Evolutionary conservation across 345 rosid genomes (phyloP).

Genomic region (Bretschneidera sinensis): DNA sequence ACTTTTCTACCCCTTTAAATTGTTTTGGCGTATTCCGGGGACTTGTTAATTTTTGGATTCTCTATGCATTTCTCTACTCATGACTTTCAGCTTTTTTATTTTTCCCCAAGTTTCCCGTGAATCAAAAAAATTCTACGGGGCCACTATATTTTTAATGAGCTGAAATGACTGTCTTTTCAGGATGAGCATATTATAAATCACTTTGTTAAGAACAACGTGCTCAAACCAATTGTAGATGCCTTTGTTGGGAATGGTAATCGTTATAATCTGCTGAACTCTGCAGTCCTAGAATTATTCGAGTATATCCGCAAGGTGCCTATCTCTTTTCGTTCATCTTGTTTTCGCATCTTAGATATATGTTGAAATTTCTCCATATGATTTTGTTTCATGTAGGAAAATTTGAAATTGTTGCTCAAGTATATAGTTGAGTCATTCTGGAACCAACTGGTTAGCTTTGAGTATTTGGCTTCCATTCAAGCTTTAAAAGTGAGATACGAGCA

Average conservation of each 20-base stretch:
- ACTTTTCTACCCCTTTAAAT: too few relatives aligned
- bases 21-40: too few relatives aligned
- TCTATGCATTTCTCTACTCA: neutral
- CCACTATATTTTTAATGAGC: slow-evolving; percentile 12
- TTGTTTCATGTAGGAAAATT: slow-evolving; percentile 60
- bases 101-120: neutral
- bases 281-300: slow-evolving; percentile 88
- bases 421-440: slow-evolving; percentile 82
- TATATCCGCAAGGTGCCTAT: slow-evolving; percentile 74
- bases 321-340: slow-evolving; percentile 9
- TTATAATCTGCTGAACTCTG: slow-evolving; percentile 88
- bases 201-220: slow-evolving; percentile 76
- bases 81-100: neutral
- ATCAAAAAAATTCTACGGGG: too few relatives aligned
- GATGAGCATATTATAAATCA: slow-evolving; percentile 82
- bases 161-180: slow-evolving; percentile 38
- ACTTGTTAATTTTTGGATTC: too few relatives aligned
- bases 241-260: slow-evolving; percentile 86
- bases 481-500: slow-evolving; percentile 73
- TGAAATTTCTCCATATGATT: slow-evolving; percentile 14
- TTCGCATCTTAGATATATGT: slow-evolving; percentile 12
- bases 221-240: slow-evolving; percentile 80
- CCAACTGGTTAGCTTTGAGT: slow-evolving; percentile 58
- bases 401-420: slow-evolving; percentile 68
- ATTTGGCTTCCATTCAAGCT: slow-evolving; percentile 49